Conservation (phyloP, 768 basidiomycete genomes). For the Tulasnella sp. region DNA sequence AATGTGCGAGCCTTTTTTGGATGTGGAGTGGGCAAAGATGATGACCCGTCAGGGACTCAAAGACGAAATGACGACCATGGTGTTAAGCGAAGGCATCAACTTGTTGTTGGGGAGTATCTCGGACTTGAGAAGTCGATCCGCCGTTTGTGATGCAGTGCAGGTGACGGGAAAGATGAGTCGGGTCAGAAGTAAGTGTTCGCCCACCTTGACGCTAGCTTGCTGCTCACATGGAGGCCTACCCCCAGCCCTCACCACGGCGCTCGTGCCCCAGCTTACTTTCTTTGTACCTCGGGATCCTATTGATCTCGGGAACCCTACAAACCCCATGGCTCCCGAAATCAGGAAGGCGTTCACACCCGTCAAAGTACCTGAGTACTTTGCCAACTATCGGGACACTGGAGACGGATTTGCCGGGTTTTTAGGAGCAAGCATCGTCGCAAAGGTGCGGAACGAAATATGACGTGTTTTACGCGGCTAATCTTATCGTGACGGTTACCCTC, state of each 20-base stretch:
- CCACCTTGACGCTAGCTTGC: background rate
- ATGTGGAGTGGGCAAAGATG: constrained; percentile 41
- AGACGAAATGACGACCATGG: constrained; percentile 34
- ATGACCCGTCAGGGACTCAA: constrained; percentile 15
- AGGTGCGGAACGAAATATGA: constrained; percentile 45
- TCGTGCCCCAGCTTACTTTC: constrained; percentile 66
- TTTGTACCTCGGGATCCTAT: constrained; percentile 56
- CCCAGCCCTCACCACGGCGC: constrained; percentile 58
- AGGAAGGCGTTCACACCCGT: constrained; percentile 60
- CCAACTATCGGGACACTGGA: constrained; percentile 82
- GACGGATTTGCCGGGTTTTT: constrained; percentile 77
- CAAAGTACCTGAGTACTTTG: constrained; percentile 82
- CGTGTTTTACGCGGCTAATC: background rate
- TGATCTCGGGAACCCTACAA: constrained; percentile 34
- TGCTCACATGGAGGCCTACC: constrained; percentile 22
- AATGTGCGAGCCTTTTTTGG: constrained; percentile 87
- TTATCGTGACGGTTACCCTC: background rate
- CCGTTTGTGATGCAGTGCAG: constrained; percentile 73
- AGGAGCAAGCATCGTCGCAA: constrained; percentile 78
- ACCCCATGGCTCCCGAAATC: constrained; percentile 42
- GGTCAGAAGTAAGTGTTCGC: constrained; percentile 56
- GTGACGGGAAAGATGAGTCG: constrained; percentile 74
- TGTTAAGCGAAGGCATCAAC: constrained; percentile 66
- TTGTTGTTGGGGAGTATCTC: constrained; percentile 35
- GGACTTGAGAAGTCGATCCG: constrained; percentile 62